Base-by-base conservation (phyloP, 1,284 basidiomycete species). In the Microbotryomycetes sp. region DNA sequence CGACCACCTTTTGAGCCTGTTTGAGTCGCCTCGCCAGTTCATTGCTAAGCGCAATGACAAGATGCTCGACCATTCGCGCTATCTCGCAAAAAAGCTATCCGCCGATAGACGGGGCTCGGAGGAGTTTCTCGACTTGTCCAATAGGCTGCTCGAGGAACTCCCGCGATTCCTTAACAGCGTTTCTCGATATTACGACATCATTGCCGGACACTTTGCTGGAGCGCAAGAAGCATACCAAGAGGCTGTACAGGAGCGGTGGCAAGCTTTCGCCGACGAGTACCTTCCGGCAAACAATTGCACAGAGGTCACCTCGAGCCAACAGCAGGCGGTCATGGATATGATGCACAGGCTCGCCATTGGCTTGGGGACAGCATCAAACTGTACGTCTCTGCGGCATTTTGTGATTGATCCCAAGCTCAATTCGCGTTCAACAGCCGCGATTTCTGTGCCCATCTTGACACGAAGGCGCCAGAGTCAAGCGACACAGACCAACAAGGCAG, bases 101-200 rank as follows among this genome's bases (percentile, higher is more conserved):
- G 45, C 35, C n/a, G 67, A 66, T 54, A 47, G 54, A 4, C 57
- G 62, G 26, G 72, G 72, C 23, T 75, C 74, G 4, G 70, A 70
- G 18, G 72, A 73, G 15, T 78, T 75, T 57, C 57, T 73, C 41
- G 72, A 74, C 13, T 65, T 77, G 18, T 74, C 76, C 51, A 61
- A 68, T 2, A 75, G 76, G 62, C 74, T 77, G 26, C 66, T 74
- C 57, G 72, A 76, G 46, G 76, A 78, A 59, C 67, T 78, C 23
- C 76, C 76, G 2, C 63, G 70, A 29, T 73, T 76, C 65, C 69
- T 76, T 52, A 70, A 71, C 54, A 72, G 73, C 57, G 65, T 76
- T 4, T 71, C 73, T 52, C 65, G 70, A n/a, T 66, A 75, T 27
- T 62, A 76, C 50, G 72, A 76, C 50, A 70, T 73, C 45, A 73